Conservation (phyloP, 2,329 filamentous ascomycete genomes). For the Calonectria ilicicola region DNA sequence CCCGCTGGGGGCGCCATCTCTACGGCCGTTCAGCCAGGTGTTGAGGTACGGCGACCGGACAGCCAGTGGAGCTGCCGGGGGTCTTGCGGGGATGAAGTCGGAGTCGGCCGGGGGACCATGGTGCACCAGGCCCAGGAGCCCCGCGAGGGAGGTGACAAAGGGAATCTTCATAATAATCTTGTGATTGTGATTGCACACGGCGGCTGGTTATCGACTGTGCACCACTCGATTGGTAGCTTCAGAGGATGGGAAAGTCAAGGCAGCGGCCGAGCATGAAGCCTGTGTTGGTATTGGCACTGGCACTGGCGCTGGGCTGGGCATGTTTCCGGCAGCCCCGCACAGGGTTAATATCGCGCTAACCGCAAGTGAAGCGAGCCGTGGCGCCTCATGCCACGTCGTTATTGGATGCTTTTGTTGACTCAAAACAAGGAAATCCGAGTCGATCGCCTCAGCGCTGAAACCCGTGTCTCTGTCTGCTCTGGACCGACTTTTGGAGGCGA, state of each 20-base stretch:
- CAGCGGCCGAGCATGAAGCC: background rate
- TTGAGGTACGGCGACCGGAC: constrained; percentile 82
- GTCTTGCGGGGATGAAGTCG: constrained; percentile 72
- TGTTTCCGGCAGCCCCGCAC: background rate
- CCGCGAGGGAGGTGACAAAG: background rate
- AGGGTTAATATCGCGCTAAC: background rate
- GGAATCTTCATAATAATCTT: background rate
- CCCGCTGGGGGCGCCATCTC: constrained; percentile 71
- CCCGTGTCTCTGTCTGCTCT: no score
- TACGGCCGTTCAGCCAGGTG: constrained; percentile 74
- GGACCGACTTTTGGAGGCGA: no score
- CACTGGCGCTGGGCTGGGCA: background rate
- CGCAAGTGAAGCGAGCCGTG: background rate
- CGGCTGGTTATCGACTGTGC: background rate
- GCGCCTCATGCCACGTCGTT: background rate
- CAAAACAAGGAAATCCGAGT: background rate
- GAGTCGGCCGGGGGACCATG: constrained; percentile 49
- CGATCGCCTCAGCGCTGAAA: no score
- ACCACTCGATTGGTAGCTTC: background rate
- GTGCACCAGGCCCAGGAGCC: background rate
- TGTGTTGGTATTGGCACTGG: no score
- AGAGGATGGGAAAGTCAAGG: background rate
- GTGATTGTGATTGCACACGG: background rate
- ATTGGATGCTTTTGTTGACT: background rate
- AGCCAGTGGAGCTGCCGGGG: constrained; percentile 77